phyloP scores from a whole-genome alignment of 441 rosid genomes.

The Cnidoscolus chayamansa region DNA sequence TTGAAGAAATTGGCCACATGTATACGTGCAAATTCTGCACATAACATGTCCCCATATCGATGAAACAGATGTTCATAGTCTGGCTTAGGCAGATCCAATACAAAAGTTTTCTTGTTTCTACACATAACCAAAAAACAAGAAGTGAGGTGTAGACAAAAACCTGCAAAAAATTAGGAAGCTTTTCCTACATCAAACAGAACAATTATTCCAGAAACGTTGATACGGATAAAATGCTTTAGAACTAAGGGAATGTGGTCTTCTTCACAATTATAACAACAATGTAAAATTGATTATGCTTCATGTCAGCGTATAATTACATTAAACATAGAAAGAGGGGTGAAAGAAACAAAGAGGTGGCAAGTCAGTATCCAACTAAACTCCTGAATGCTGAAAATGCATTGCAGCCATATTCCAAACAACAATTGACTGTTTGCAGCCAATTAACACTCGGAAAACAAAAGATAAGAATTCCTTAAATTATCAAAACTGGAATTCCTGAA shows the following conservation, averaged over 20 bases:
- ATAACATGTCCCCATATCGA: no score
- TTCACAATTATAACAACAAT: not conserved
- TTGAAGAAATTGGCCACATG: no score
- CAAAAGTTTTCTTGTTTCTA: no score
- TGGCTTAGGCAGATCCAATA: no score
- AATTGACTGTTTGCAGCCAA: not conserved
- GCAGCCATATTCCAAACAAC: slow-evolving; percentile 4
- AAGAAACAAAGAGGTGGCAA: not conserved
- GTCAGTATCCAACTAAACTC: slow-evolving; percentile 8
- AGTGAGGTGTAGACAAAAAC: no score
- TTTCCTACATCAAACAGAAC: not conserved
- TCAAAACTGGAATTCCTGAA: slow-evolving; percentile 33
- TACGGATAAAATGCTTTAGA: no score
- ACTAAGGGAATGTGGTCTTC: not conserved
- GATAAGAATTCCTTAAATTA: slow-evolving; percentile 18
- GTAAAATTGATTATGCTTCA: not conserved
- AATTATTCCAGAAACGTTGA: not conserved
- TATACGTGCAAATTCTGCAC: no score
- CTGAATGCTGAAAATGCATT: slow-evolving; percentile 1
- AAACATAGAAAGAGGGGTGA: not conserved
- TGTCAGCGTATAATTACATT: not conserved
- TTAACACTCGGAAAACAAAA: slow-evolving; percentile 11
- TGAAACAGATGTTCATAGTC: no score
- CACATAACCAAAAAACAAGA: no score
- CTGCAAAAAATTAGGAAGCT: not conserved